A percentile compares a stretch with the other conserved stretches of the same genome.
phyloP scores from a whole-genome alignment of 495 filamentous ascomycete genomes.

The Hyaloscypha finlandica region DNA sequence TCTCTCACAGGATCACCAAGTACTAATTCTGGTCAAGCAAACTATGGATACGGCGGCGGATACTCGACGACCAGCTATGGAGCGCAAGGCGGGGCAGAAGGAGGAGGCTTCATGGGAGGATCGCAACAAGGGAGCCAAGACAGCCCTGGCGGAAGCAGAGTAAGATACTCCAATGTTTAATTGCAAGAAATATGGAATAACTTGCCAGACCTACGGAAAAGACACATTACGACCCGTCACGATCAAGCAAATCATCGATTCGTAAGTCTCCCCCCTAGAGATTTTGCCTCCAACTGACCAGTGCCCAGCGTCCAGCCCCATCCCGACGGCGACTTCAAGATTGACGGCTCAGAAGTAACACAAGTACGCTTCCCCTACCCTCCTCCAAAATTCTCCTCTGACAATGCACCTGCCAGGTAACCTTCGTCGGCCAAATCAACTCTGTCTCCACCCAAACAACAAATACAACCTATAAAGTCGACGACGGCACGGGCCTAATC shows the following conservation, averaged over 20 bases:
- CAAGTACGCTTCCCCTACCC: slow-evolving; percentile 39
- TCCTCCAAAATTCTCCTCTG: slow-evolving; percentile 1
- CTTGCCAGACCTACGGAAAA: slow-evolving; percentile 41
- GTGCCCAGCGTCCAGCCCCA: slow-evolving; percentile 55
- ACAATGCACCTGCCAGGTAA: slow-evolving; percentile 54
- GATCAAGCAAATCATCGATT: slow-evolving; percentile 89
- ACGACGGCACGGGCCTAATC: slow-evolving; percentile 90
- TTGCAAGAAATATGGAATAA: background rate
- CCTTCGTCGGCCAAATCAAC: slow-evolving; percentile 87
- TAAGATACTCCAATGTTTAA: background rate
- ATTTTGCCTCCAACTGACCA: background rate
- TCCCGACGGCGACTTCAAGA: slow-evolving; percentile 71
- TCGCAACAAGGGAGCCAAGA: slow-evolving; percentile 53
- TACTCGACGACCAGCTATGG: slow-evolving; percentile 31
- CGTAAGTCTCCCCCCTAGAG: slow-evolving; percentile 33
- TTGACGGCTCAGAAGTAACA: slow-evolving; percentile 70
- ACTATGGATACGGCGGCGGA: slow-evolving; percentile 30
- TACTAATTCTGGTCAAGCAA: slow-evolving; percentile 17
- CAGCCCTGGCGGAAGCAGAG: slow-evolving; percentile 41
- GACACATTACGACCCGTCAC: slow-evolving; percentile 89
- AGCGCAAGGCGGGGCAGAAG: slow-evolving; percentile 56
- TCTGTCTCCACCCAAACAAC: slow-evolving; percentile 83
- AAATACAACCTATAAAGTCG: slow-evolving; percentile 87
- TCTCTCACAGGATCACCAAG: background rate
- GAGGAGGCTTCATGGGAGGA: slow-evolving; percentile 62